These are phyloP conservation scores for Calendula officinalis DNA, from an alignment of 129 eudicot species.

Conservation along the genomic window DNA sequence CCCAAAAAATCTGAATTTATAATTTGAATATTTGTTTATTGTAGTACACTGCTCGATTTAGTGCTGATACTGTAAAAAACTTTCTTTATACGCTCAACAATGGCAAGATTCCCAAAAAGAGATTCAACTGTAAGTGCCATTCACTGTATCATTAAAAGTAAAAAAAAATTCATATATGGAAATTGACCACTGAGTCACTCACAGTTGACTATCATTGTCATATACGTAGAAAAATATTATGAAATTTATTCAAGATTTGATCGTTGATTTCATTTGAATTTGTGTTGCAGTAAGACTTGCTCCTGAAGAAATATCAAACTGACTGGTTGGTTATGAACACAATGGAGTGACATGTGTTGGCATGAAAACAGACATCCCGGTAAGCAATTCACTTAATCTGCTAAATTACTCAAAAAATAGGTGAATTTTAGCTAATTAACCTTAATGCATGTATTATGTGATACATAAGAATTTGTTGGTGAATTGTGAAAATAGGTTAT, in stretches of 20 bases:
- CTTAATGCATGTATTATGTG: neutral
- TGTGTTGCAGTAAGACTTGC: conserved; percentile 90
- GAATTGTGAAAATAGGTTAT: conserved; percentile 54
- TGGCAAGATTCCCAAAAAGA: conserved; percentile 93
- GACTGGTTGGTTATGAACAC: conserved; percentile 83
- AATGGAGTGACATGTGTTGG: conserved; percentile 94
- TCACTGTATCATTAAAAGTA: neutral
- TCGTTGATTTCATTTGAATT: conserved; percentile 4
- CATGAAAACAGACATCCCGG: conserved; percentile 98
- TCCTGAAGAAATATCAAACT: conserved; percentile 78
- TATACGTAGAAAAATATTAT: neutral
- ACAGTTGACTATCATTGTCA: neutral
- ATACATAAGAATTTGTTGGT: conserved; percentile 2
- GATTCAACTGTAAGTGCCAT: conserved; percentile 75
- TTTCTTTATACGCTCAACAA: conserved; percentile 71
- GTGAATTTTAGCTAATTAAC: too few relatives aligned
- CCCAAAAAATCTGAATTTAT: neutral
- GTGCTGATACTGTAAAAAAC: conserved; percentile 85
- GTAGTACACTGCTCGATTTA: conserved; percentile 95
- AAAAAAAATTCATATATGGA: too few relatives aligned
- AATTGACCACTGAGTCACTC: neutral
- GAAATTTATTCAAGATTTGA: conserved; percentile 13
- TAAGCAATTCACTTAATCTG: conserved; percentile 28
- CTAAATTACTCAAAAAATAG: neutral
- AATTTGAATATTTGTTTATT: conserved; percentile 10